Percentiles rank a stretch among this genome's conserved stretches.
Evolutionary conservation across 2,329 filamentous ascomycete species (phyloP).

Genomic region (Hypocreales sp.): DNA sequence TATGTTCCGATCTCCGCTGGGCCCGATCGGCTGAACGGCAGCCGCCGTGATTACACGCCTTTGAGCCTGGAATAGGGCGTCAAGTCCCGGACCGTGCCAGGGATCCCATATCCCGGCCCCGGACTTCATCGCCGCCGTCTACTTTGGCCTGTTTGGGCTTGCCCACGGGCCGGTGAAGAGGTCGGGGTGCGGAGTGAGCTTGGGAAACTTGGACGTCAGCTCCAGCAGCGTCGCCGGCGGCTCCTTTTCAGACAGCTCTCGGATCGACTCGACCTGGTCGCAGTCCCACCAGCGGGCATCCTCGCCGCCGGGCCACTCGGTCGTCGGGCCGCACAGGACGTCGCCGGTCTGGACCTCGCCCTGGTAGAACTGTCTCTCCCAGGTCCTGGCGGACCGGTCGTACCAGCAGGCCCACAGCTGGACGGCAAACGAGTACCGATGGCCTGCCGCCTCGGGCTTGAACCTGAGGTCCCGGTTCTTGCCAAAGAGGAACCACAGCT

Average conservation of each 20-base stretch:
- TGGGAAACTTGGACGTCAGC: background rate
- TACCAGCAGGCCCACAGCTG: slow-evolving; percentile 2
- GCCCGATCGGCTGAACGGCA: too few relatives aligned
- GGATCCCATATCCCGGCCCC: too few relatives aligned
- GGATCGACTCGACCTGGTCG: background rate
- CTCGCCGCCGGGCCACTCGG: background rate
- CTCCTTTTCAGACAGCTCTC: background rate
- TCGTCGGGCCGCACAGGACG: background rate
- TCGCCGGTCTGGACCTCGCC: slow-evolving; percentile 1
- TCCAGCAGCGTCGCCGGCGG: background rate
- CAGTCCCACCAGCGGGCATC: background rate
- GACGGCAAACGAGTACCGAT: slow-evolving; percentile 1
- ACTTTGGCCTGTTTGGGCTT: background rate
- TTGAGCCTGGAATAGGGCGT: too few relatives aligned
- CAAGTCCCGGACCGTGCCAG: too few relatives aligned
- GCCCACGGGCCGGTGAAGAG: slow-evolving; percentile 1
- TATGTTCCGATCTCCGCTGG: too few relatives aligned
- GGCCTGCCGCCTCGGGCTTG: slow-evolving; percentile 1
- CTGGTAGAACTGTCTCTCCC: slow-evolving; percentile 1
- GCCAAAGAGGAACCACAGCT: slow-evolving; percentile 2
- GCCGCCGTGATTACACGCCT: too few relatives aligned
- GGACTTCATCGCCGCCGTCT: too few relatives aligned
- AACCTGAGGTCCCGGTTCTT: background rate
- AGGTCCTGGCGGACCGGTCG: background rate
- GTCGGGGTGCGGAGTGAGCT: background rate